Evolutionary conservation across 163 green algal genomes (phyloP).

Genomic region (Scenedesmus sp.): DNA sequence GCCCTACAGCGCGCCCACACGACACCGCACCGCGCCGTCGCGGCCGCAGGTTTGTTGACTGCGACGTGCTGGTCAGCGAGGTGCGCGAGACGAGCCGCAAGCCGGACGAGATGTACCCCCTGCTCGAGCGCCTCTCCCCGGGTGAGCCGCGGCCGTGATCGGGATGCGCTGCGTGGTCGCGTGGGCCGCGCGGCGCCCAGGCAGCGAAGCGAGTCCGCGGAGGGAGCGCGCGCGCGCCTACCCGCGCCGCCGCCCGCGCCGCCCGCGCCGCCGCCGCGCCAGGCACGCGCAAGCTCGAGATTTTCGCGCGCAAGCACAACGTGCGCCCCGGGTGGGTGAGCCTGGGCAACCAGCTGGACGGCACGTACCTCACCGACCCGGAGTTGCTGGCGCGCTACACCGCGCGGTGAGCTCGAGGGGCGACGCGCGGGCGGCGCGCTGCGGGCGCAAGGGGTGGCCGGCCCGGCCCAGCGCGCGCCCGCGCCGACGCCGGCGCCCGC

Average conservation of each 20-base stretch:
- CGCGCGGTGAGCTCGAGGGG: no score
- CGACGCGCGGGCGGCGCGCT: no score
- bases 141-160: conserved; percentile 39
- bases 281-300: conserved; percentile 69
- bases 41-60: conserved; percentile 80
- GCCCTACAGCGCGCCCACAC: not conserved
- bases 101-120: conserved; percentile 89
- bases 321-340: conserved; percentile 79
- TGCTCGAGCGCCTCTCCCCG: conserved; percentile 85
- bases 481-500: no score
- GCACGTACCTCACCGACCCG: conserved; percentile 8
- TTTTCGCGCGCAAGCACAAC: conserved; percentile 86
- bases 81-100: conserved; percentile 87
- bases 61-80: conserved; percentile 84
- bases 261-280: not conserved
- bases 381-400: conserved; percentile 15
- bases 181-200: no score
- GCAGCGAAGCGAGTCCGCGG: no score
- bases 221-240: no score
- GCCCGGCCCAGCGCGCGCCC: no score
- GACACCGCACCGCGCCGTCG: no score
- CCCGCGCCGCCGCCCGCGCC: no score
- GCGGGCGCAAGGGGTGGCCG: no score
- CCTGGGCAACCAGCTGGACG: conserved; percentile 81
- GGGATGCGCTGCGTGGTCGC: no score